Evolutionary conservation across 768 basidiomycete species (phyloP).

Genomic region (Coprinellus micaceus): DNA sequence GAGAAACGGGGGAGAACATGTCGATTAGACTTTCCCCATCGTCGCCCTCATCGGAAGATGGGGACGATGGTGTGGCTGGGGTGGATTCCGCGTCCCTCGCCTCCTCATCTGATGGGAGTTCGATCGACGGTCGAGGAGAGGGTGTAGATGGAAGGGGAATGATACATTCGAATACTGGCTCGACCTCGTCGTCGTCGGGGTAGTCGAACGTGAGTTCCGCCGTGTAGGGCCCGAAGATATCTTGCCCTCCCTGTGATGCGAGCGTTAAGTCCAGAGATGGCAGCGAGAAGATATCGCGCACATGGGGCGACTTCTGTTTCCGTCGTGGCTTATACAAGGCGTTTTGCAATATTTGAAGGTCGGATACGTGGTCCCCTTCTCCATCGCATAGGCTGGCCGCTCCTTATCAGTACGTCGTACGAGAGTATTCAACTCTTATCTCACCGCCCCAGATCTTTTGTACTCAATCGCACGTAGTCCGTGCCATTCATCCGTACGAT

Average conservation of each 20-base stretch:
- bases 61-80: not conserved
- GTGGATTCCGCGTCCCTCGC: no score
- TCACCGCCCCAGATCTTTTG: conserved; percentile 3
- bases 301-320: conserved; percentile 1
- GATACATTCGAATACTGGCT: not conserved
- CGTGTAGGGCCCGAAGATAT: not conserved
- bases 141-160: not conserved
- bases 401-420: not conserved
- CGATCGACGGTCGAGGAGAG: not conserved
- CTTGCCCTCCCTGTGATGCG: not conserved
- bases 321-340: not conserved
- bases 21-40: conserved; percentile 1
- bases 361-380: not conserved
- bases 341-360: not conserved
- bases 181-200: not conserved
- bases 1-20: not conserved
- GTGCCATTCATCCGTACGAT: conserved; percentile 4
- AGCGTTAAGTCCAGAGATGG: not conserved
- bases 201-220: not conserved
- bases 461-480: not conserved
- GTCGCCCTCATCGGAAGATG: not conserved
- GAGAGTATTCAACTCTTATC: not conserved
- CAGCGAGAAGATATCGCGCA: conserved; percentile 1
- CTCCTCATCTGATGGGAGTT: not conserved
- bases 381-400: conserved; percentile 2